Percentiles rank a stretch among this genome's conserved stretches.
Conservation (phyloP, 2,329 filamentous ascomycete species). For the Fusarium sarcochroum region DNA sequence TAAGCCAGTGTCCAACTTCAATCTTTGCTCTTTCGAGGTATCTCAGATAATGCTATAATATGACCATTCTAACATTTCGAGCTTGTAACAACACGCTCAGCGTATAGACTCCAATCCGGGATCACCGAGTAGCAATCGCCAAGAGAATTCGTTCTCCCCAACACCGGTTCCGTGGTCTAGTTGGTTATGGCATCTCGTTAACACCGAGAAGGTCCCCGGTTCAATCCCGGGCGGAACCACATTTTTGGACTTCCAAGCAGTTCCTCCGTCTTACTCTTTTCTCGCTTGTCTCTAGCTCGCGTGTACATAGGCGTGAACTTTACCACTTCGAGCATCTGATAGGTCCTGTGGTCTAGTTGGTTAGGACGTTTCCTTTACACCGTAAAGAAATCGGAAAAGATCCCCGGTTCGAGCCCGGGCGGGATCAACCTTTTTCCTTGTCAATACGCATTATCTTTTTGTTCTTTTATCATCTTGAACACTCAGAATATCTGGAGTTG, state of each 20-base stretch:
- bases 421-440: constrained; percentile 32
- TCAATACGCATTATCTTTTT: rapidly evolving
- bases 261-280: too few species aligned
- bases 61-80: too few species aligned
- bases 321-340: not conserved
- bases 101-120: not conserved
- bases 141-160: not conserved
- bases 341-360: constrained; percentile 46
- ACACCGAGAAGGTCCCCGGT: constrained; percentile 45
- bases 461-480: too few species aligned
- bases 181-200: constrained; percentile 45
- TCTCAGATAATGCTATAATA: too few species aligned
- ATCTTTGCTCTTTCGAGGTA: too few species aligned
- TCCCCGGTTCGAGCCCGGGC: constrained; percentile 47
- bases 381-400: constrained; percentile 28
- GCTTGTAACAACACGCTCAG: not conserved
- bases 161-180: constrained; percentile 42
- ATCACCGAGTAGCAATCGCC: rapidly evolving
- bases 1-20: too few species aligned
- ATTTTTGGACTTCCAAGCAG: constrained; percentile 10
- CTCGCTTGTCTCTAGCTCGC: too few species aligned
- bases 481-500: not conserved
- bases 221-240: constrained; percentile 43
- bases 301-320: not conserved
- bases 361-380: constrained; percentile 46